Percentiles rank a stretch among this genome's conserved stretches.
Conservation (phyloP, 1,139 yeast species). For the Suhomyces anneliseae region DNA sequence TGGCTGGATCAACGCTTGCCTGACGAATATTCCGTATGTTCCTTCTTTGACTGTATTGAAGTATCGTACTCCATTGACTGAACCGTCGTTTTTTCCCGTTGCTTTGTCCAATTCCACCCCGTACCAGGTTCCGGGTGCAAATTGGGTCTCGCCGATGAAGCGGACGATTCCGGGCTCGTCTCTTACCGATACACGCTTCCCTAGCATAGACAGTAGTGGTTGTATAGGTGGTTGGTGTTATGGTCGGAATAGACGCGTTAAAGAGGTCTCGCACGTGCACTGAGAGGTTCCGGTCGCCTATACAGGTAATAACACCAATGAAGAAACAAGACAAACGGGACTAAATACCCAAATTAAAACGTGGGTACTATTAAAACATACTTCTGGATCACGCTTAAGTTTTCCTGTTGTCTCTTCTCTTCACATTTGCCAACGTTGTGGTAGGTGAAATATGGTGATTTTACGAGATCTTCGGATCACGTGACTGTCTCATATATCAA, state of each 20-base stretch:
- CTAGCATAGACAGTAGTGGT: constrained; percentile 16
- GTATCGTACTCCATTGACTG: constrained; percentile 62
- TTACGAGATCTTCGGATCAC: not conserved
- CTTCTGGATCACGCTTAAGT: too few relatives aligned
- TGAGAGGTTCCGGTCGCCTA: not conserved
- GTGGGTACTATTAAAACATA: too few relatives aligned
- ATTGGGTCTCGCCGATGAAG: constrained; percentile 53
- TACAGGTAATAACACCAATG: too few relatives aligned
- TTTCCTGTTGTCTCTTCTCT: too few relatives aligned
- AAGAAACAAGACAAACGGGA: not conserved
- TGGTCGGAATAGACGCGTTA: constrained; percentile 1
- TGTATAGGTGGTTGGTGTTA: too few relatives aligned
- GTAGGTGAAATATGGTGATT: too few relatives aligned
- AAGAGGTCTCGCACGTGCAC: not conserved
- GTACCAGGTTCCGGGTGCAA: constrained; percentile 71
- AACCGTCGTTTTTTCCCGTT: constrained; percentile 78
- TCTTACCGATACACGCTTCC: constrained; percentile 43
- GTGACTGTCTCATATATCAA: constrained; percentile 5
- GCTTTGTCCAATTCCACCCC: constrained; percentile 71
- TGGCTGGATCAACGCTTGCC: constrained; percentile 28
- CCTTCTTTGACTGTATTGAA: constrained; percentile 50
- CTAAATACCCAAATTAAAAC: too few relatives aligned
- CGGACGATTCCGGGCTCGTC: constrained; percentile 47
- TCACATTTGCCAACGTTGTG: too few relatives aligned
- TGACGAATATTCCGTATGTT: constrained; percentile 61